These are phyloP conservation scores for Candida golubevii DNA, from an alignment of 805 yeast genomes.

Conservation along the genomic window DNA sequence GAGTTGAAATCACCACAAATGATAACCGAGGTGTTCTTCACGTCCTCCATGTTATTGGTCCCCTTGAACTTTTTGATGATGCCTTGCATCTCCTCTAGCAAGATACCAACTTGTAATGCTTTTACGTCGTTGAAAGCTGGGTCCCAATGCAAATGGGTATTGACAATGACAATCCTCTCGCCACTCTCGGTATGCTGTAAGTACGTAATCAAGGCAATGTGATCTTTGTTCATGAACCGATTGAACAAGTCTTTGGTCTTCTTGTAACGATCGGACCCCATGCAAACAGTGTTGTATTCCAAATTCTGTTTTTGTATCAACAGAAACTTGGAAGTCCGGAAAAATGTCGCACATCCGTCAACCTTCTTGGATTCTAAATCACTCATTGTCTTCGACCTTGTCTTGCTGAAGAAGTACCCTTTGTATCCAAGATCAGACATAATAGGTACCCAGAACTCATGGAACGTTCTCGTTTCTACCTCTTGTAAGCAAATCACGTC, in stretches of 20 bases:
- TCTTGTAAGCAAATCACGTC: conserved; percentile 93
- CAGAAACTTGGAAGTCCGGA: conserved; percentile 62
- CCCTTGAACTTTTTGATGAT: conserved; percentile 49
- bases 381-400: conserved; percentile 87
- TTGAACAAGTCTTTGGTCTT: conserved; percentile 93
- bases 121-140: conserved; percentile 95
- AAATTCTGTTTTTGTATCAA: conserved; percentile 66
- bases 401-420: conserved; percentile 79
- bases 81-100: conserved; percentile 80
- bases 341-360: conserved; percentile 98
- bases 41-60: conserved; percentile 44
- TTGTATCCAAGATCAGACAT: conserved; percentile 72
- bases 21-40: conserved; percentile 66
- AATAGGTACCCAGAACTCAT: conserved; percentile 80
- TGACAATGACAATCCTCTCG: conserved; percentile 68
- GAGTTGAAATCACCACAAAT: conserved; percentile 97
- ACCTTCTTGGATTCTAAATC: conserved; percentile 80
- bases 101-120: conserved; percentile 88
- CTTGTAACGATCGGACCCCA: conserved; percentile 80
- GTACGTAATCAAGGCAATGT: conserved; percentile 74
- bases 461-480: conserved; percentile 82
- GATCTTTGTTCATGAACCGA: conserved; percentile 94
- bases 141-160: conserved; percentile 98
- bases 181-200: conserved; percentile 73
- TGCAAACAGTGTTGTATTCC: conserved; percentile 79